phyloP scores from a whole-genome alignment of 805 yeast species.

The Candida nanaspora region DNA sequence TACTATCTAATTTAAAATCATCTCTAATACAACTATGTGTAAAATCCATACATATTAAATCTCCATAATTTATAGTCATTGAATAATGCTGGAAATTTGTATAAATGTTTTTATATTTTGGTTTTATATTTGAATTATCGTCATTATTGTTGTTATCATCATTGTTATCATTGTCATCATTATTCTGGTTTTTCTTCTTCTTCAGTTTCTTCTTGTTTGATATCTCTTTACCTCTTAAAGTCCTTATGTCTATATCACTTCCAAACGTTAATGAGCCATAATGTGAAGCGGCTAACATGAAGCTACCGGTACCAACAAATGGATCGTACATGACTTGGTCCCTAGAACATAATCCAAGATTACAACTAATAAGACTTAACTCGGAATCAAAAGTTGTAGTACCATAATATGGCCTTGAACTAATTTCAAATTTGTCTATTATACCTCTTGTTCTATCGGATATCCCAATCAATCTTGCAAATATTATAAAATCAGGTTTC shows the following conservation, averaged over 20 bases:
- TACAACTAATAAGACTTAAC: constrained; percentile 78
- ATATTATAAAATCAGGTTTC: constrained; percentile 54
- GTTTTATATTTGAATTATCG: too few species aligned
- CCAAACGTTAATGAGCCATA: constrained; percentile 80
- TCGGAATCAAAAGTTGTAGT: constrained; percentile 98
- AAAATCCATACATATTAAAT: constrained; percentile 86
- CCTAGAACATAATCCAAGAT: constrained; percentile 66
- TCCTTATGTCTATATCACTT: constrained; percentile 84
- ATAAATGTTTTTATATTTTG: constrained; percentile 25
- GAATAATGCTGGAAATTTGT: constrained; percentile 74
- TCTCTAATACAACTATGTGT: constrained; percentile 78
- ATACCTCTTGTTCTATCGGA: constrained; percentile 56
- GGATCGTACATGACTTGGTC: constrained; percentile 83
- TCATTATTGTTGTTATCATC: too few species aligned
- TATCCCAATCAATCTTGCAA: constrained; percentile 64
- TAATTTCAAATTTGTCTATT: constrained; percentile 74
- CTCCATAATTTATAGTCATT: constrained; percentile 52
- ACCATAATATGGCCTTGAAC: constrained; percentile 80
- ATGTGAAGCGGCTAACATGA: constrained; percentile 78
- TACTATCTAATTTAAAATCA: constrained; percentile 61
- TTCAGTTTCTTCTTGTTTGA: constrained; percentile 23
- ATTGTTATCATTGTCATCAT: constrained; percentile 30
- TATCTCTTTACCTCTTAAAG: constrained; percentile 58
- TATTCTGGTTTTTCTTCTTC: constrained; percentile 36
- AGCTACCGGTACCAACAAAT: constrained; percentile 95